These are phyloP conservation scores for Setomelanomma holmii DNA, from an alignment of 2,329 filamentous ascomycete species.

Conservation along the genomic window DNA sequence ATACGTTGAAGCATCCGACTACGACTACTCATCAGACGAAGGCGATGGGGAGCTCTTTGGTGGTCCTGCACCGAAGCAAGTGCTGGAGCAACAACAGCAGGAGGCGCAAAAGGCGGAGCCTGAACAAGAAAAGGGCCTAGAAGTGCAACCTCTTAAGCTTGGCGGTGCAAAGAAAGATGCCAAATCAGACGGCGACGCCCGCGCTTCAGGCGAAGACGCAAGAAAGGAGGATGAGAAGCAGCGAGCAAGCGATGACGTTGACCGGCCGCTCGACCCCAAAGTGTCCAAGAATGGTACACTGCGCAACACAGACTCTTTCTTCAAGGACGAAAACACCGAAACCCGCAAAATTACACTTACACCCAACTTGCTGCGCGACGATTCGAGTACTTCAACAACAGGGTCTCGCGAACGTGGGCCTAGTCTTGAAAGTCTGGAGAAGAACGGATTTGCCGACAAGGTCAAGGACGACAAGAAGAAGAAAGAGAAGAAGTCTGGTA, in stretches of 20 bases:
- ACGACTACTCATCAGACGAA: slow-evolving; percentile 83
- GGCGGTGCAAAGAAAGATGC: slow-evolving; percentile 41
- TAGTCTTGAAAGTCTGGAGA: slow-evolving; percentile 80
- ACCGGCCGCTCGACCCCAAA: slow-evolving; percentile 52
- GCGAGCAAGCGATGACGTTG: slow-evolving; percentile 72
- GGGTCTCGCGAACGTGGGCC: slow-evolving; percentile 59
- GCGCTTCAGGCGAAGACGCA: slow-evolving; percentile 46
- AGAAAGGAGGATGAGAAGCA: slow-evolving; percentile 54
- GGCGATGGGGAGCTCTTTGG: slow-evolving; percentile 60
- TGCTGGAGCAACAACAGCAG: slow-evolving; percentile 24
- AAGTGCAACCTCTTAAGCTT: slow-evolving; percentile 49
- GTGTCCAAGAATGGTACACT: slow-evolving; percentile 82
- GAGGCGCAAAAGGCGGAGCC: slow-evolving; percentile 47
- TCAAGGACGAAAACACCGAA: slow-evolving; percentile 93
- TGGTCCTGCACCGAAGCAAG: slow-evolving; percentile 42
- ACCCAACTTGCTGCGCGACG: slow-evolving; percentile 87
- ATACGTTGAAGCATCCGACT: slow-evolving; percentile 86
- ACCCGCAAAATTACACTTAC: slow-evolving; percentile 98
- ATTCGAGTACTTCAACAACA: slow-evolving; percentile 57
- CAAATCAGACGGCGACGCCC: slow-evolving; percentile 30
- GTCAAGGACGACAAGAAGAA: slow-evolving; percentile 75
- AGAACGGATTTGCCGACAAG: slow-evolving; percentile 68
- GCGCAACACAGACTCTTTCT: slow-evolving; percentile 94
- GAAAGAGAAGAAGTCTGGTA: slow-evolving; percentile 73
- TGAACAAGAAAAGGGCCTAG: slow-evolving; percentile 47